Base-by-base conservation (phyloP, 257 asterid species). In the Petunia secreta region DNA sequence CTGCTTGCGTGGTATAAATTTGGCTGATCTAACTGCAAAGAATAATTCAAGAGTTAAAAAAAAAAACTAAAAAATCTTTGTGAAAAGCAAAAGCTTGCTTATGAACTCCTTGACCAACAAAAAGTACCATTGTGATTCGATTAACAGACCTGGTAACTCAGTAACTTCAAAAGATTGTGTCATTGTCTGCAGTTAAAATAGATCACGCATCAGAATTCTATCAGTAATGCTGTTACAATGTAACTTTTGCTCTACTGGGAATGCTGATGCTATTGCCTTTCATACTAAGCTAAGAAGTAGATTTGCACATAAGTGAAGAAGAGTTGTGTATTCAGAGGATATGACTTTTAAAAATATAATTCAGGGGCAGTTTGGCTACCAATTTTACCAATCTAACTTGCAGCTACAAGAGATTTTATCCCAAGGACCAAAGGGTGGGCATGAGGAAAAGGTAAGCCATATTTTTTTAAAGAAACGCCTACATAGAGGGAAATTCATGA, bases 131-230 rank as follows among this genome's bases (percentile, higher is more conserved):
- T 48, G 34, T 16, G 43, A 75, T 79, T 84, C 64, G 40, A 83
- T 59, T 81, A 75, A 75, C 59, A 85, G 82, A 93, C 99, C 99
- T 94, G 99, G 99, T 66, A 94, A 88, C 79, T 96, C 99, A 53
- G 98, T 91, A 79, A 86, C 98, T 90, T 96, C 99, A 71, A 96
- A 96, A 36, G 99, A 94, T 87, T 94, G 93, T 73, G 82, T 95
- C 97, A 91, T 90, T 62, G 90, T 89, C 99, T 96, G 97, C 91
- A 92, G 83, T 77, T 82, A 38, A 79, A 55, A 79, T 5, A 64
- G 64, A 50, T 10, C 54, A 64, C 11, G 0, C 25, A 1, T 79
- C 62, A 79, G 65, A 53, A 50, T 15, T 78, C 60, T 46, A 64
- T 64, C 46, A 62, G 48, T 71, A 73, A 50, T 34, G 13, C 39